Evolutionary conservation across 2,329 filamentous ascomycete genomes (phyloP).

Genomic region (Trichoderma simmonsii): DNA sequence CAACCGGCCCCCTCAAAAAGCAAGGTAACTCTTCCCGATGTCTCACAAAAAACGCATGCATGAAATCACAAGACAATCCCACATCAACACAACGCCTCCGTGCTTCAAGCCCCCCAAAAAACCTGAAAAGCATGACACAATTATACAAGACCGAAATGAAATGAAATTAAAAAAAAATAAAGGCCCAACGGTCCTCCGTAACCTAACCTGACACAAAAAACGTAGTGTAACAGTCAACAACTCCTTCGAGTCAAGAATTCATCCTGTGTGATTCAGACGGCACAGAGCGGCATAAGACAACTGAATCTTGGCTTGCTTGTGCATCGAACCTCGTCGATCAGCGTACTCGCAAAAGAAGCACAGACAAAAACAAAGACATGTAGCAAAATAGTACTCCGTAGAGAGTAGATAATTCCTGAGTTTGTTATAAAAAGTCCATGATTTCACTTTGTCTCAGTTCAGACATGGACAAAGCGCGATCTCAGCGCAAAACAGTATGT

Average conservation of each 20-base stretch:
- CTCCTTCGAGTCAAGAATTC: background rate
- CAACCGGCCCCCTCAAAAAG: background rate
- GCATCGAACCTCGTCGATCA: background rate
- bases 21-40: background rate
- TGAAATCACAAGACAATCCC: background rate
- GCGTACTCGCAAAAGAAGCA: background rate
- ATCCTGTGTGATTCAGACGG: background rate
- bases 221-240: background rate
- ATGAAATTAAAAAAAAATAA: background rate
- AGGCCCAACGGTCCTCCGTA: background rate
- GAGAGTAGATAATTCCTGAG: background rate
- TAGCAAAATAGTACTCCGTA: background rate
- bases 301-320: background rate
- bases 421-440: background rate
- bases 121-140: background rate
- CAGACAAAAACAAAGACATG: background rate
- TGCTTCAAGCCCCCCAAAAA: background rate
- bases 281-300: background rate
- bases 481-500: background rate
- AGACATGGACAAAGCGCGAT: background rate
- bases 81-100: no score
- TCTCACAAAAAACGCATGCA: conserved; percentile 3
- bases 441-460: conserved; percentile 8
- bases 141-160: background rate
- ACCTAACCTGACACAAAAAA: background rate